A percentile compares a stretch with the other conserved stretches of the same genome.
phyloP scores from a whole-genome alignment of 2,329 filamentous ascomycete genomes.

The Leptographium flavum region DNA sequence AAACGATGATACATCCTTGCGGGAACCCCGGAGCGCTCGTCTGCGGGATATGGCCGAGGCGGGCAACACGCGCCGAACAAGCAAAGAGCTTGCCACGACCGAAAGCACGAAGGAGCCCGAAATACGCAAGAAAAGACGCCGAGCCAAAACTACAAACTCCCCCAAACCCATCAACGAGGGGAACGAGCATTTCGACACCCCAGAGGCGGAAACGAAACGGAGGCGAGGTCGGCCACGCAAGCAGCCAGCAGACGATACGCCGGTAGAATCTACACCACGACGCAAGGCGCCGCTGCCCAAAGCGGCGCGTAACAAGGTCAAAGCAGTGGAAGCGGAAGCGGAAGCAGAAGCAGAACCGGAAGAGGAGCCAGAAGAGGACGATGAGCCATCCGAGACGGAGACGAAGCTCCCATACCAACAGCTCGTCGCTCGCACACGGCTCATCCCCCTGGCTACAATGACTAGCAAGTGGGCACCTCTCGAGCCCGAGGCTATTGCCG shows the following conservation, averaged over 20 bases:
- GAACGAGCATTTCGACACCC: too few relatives aligned
- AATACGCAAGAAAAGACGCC: neutral
- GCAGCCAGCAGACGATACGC: neutral
- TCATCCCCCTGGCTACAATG: conserved; percentile 49
- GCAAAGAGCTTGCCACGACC: neutral
- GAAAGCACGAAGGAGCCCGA: neutral
- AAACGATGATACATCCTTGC: neutral
- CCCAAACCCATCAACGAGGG: too few relatives aligned
- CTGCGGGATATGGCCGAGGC: conserved; percentile 10
- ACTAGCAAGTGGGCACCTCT: conserved; percentile 54
- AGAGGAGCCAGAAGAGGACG: neutral
- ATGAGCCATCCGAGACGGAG: neutral
- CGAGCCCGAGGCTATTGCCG: conserved; percentile 36
- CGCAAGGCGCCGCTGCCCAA: neutral
- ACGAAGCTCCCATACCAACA: conserved; percentile 26
- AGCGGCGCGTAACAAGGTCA: neutral
- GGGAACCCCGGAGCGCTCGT: conserved; percentile 8
- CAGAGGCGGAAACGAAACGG: too few relatives aligned
- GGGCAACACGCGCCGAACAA: neutral
- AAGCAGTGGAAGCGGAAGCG: neutral
- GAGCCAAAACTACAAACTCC: too few relatives aligned
- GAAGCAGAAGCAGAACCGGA: neutral
- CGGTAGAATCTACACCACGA: too few relatives aligned
- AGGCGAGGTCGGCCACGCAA: neutral
- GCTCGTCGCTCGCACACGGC: conserved; percentile 33